A percentile compares a stretch with the other conserved stretches of the same genome.
Evolutionary conservation across 805 yeast genomes (phyloP).

Genomic region (Candida vartiovaarae): DNA sequence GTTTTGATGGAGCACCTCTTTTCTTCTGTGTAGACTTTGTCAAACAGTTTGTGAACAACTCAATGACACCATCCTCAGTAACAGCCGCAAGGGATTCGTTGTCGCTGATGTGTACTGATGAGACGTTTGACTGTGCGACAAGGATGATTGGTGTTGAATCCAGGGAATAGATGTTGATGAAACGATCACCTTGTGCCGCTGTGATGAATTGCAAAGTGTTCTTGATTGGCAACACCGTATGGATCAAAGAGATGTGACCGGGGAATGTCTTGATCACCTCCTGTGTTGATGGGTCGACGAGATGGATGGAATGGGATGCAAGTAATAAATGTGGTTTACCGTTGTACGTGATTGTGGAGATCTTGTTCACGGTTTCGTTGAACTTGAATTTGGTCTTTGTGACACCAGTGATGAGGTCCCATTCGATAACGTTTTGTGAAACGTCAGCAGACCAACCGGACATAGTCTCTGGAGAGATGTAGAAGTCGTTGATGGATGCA

Average conservation of each 20-base stretch:
- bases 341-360: conserved; percentile 25
- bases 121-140: conserved; percentile 61
- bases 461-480: conserved; percentile 33
- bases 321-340: conserved; percentile 39
- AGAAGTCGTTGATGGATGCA: conserved; percentile 43
- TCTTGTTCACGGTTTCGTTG: conserved; percentile 24
- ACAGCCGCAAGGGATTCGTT: conserved; percentile 40
- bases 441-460: conserved; percentile 56
- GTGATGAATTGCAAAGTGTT: conserved; percentile 46
- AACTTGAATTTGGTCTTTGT: conserved; percentile 36
- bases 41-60: conserved; percentile 59
- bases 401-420: conserved; percentile 45
- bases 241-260: conserved; percentile 70
- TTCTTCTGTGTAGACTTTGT: conserved; percentile 29
- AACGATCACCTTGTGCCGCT: conserved; percentile 74
- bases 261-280: conserved; percentile 50
- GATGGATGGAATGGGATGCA: conserved; percentile 60
- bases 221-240: conserved; percentile 34
- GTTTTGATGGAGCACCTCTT: conserved; percentile 47
- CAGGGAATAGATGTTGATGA: conserved; percentile 61
- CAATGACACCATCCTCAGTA: conserved; percentile 71
- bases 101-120: conserved; percentile 32
- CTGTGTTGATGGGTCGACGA: conserved; percentile 37
- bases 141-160: conserved; percentile 44
- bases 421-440: conserved; percentile 51